Evolutionary conservation across 2,329 filamentous ascomycete species (phyloP).

Genomic region (Epichloe uncinata): DNA sequence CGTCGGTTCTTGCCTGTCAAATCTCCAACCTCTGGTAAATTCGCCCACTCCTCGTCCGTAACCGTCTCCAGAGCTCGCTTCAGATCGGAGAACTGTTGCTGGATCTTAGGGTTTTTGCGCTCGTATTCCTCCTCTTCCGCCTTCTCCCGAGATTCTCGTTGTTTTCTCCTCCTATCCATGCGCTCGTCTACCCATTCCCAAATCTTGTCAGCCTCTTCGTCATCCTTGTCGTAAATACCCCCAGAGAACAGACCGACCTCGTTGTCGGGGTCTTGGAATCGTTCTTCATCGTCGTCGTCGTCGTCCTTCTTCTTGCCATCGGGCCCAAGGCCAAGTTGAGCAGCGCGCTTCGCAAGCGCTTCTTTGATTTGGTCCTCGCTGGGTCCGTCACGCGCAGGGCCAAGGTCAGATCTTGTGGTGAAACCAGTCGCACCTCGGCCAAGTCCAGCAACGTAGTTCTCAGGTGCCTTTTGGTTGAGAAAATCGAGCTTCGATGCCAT

Average conservation of each 20-base stretch:
- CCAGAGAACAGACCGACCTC: constrained; percentile 92
- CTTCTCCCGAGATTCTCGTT: constrained; percentile 91
- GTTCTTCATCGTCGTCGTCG: constrained; percentile 62
- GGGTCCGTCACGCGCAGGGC: constrained; percentile 86
- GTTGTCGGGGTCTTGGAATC: constrained; percentile 94
- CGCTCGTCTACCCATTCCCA: constrained; percentile 93
- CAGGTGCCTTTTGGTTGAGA: constrained; percentile 69
- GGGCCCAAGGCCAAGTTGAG: constrained; percentile 58
- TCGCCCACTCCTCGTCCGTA: constrained; percentile 93
- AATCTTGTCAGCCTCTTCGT: constrained; percentile 93
- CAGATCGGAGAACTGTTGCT: constrained; percentile 91
- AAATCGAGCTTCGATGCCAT: constrained; percentile 61
- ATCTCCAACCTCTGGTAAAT: constrained; percentile 88
- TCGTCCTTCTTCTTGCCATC: constrained; percentile 60
- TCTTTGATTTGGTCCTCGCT: constrained; percentile 98
- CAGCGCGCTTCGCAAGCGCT: constrained; percentile 85
- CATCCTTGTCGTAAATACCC: constrained; percentile 91
- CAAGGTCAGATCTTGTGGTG: constrained; percentile 91
- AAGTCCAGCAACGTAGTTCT: constrained; percentile 89
- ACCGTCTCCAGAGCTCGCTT: constrained; percentile 82
- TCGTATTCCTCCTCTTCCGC: constrained; percentile 92
- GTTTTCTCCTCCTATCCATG: constrained; percentile 80
- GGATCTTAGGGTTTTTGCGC: constrained; percentile 92
- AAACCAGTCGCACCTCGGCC: constrained; percentile 97
- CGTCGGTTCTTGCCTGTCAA: constrained; percentile 88